A percentile compares a stretch with the other conserved stretches of the same genome.
These are phyloP conservation scores for Rhodotorula mucilaginosa DNA, from an alignment of 1,284 basidiomycete genomes.

Conservation along the genomic window DNA sequence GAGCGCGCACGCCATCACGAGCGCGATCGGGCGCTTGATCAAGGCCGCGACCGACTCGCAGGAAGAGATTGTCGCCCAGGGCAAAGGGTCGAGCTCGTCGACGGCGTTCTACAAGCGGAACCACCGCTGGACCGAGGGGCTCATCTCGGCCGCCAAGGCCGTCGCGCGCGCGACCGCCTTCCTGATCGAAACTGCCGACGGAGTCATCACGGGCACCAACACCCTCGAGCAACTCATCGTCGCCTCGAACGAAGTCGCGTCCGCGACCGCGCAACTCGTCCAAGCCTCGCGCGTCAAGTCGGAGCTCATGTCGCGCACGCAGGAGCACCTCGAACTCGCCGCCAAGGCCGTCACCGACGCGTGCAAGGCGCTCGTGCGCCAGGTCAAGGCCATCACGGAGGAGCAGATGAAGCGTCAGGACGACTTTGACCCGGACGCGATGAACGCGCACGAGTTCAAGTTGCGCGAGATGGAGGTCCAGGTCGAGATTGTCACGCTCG, in stretches of 20 bases:
- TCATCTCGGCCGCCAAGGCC: conserved; percentile 95
- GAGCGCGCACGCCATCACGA: conserved; percentile 90
- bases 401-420: conserved; percentile 71
- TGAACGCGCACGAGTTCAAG: conserved; percentile 96
- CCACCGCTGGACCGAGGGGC: conserved; percentile 99
- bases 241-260: conserved; percentile 96
- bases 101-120: conserved; percentile 99
- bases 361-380: conserved; percentile 93
- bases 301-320: conserved; percentile 96
- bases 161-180: conserved; percentile 97
- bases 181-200: conserved; percentile 96
- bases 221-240: conserved; percentile 98
- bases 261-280: conserved; percentile 94
- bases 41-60: conserved; percentile 95
- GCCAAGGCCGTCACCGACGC: conserved; percentile 98
- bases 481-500: conserved; percentile 88
- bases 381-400: conserved; percentile 92
- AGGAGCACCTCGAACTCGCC: conserved; percentile 90
- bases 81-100: conserved; percentile 78
- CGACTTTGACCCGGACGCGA: conserved; percentile 81
- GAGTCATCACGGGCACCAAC: conserved; percentile 84
- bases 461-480: conserved; percentile 98
- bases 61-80: conserved; percentile 95
- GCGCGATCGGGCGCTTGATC: conserved; percentile 90
- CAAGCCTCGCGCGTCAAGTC: conserved; percentile 98